Conservation (phyloP, 1,284 basidiomycete species). For the Puccinia horiana region DNA sequence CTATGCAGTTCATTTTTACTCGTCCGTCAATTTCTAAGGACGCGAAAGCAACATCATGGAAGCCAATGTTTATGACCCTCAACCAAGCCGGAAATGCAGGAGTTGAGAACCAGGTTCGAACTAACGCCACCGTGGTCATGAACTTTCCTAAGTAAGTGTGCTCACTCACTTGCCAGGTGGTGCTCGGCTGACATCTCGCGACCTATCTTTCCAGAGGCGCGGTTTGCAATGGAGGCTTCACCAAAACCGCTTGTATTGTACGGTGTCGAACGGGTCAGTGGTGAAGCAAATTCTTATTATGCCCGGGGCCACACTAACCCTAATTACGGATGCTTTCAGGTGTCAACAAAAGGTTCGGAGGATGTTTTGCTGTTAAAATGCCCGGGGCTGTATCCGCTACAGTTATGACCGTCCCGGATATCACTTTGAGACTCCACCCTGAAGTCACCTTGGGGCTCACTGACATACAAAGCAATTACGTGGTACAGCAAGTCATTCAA, state of each 20-base stretch:
- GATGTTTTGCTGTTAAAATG: conserved; percentile 43
- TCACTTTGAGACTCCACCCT: too few relatives aligned
- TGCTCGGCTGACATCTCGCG: background rate
- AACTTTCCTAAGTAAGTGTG: conserved; percentile 11
- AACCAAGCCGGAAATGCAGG: conserved; percentile 36
- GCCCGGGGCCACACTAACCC: background rate
- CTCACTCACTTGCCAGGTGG: background rate
- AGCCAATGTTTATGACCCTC: conserved; percentile 37
- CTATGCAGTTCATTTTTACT: background rate
- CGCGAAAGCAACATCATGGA: conserved; percentile 34
- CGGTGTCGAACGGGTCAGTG: conserved; percentile 33
- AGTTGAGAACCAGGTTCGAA: background rate
- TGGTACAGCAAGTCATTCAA: too few relatives aligned
- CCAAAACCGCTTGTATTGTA: conserved; percentile 34
- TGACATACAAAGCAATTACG: too few relatives aligned
- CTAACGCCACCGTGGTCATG: conserved; percentile 37
- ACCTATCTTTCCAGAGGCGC: conserved; percentile 9
- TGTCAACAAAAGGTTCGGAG: conserved; percentile 43
- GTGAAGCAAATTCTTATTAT: background rate
- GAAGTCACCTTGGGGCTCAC: too few relatives aligned
- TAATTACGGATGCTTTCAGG: background rate
- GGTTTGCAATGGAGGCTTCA: conserved; percentile 33
- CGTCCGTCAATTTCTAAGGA: background rate
- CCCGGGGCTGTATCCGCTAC: background rate
- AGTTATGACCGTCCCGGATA: too few relatives aligned